phyloP scores from a whole-genome alignment of 2,329 filamentous ascomycete genomes.

The Fusarium fujikuroi region DNA sequence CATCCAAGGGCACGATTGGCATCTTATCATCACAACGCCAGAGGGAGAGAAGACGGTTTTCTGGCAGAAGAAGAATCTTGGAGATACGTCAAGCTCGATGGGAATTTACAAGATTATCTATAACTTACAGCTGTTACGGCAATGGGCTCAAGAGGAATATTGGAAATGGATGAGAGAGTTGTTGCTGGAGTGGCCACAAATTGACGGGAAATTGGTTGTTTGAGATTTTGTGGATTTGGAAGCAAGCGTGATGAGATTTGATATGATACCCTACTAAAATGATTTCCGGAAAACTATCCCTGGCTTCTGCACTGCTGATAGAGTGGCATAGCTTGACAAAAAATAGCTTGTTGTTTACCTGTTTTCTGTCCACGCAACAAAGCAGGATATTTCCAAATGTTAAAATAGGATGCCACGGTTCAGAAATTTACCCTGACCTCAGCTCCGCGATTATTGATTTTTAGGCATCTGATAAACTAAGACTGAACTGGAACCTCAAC shows the following conservation, averaged over 20 bases:
- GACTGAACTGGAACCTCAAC: background rate
- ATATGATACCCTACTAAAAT: background rate
- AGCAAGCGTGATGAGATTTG: background rate
- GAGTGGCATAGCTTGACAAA: background rate
- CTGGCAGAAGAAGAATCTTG: background rate
- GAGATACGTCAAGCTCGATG: background rate
- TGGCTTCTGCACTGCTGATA: rapidly evolving
- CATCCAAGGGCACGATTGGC: background rate
- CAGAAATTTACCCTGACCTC: background rate
- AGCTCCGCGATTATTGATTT: background rate
- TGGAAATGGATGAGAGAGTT: background rate
- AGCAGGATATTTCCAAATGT: background rate
- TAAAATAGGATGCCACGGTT: background rate
- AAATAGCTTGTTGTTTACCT: rapidly evolving
- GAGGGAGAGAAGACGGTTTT: background rate
- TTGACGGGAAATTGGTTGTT: background rate
- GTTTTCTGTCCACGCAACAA: rapidly evolving
- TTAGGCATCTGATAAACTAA: background rate
- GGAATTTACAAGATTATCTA: background rate
- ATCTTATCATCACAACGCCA: background rate
- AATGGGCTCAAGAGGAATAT: background rate
- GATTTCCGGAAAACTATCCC: background rate
- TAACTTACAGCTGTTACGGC: background rate
- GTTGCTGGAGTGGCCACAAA: background rate
- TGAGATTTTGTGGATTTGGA: background rate